Evolutionary conservation across 768 basidiomycete genomes (phyloP), one percentile per base, ranked within the genome.

Genomic region (Lactarius akahatsu): DNA sequence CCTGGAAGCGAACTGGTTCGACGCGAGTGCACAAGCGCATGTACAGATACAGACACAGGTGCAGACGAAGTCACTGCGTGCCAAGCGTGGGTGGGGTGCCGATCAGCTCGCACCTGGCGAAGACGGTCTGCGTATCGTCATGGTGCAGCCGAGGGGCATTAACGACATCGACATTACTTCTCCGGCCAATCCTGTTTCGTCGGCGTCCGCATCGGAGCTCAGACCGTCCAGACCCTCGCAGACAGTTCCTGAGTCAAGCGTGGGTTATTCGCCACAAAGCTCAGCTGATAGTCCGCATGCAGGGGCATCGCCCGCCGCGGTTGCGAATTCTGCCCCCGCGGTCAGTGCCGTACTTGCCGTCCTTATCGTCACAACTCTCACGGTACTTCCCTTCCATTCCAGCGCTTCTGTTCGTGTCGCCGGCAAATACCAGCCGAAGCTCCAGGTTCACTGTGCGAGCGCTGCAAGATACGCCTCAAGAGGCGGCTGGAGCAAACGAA

Each of bases 391-490:
- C 11, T 47, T 60, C n/a, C n/a, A n/a, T n/a, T n/a, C 26, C 62
- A 74, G 74, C 69, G 66, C 0, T 45, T 38, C 8, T 77, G 77
- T 55, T 67, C 72, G 7, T 85, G 83, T 70, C 75, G 68, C 59
- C 80, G 83, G 2, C 62, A 68, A 11, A 64, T 84, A 3, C 69
- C 77, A 7, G 30, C 59, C 7, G 71, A 70, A 30, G 41, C 69
- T 9, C 16, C 58, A 0, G 77, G 78, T 26, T 73, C 74, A 7
- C 65, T 83, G 41, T 85, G 83, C 66, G 78, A 78, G 16, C 79
- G 77, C 54, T 85, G 84, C 69, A 78, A 76, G 66, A 52, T 72
- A 34, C 77, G 78, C 45, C 74, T 84, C 62, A 85, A 80, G 78
- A 82, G 78, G 69, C 78, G 76, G 23, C 78, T 80, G 69, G 78